Evolutionary conservation across 2,329 filamentous ascomycete species (phyloP), one percentile per base, ranked within the genome.

Genomic region (Aureobasidium vineae): DNA sequence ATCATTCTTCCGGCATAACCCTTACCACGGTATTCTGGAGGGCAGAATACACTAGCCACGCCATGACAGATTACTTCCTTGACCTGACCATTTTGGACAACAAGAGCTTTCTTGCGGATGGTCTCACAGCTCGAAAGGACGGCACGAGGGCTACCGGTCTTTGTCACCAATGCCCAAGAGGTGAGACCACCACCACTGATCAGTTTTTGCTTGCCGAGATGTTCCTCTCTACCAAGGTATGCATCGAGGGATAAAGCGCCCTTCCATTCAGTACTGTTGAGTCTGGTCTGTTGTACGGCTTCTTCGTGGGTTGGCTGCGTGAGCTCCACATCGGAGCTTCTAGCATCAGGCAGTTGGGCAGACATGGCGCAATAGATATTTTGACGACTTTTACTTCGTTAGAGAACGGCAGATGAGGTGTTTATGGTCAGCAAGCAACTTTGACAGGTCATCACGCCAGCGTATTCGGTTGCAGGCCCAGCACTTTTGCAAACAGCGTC

Each of bases 1-100:
- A 93, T 84, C 88, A 95, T 93, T 65, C 88, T 83, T 66, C 84
- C 85, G 0, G 91, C 92, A 77, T 97, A 97, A 23, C 91, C 90
- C 70, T 83, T 84, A 4, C 90, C 88, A 68, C 92, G 80, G 75
- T 84, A 87, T 69, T 85, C 79, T 0, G 86, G 83, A 47, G 86
- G 83, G 2, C 88, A 91, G 76, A 89, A 96, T 15, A 96, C 92
- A 68, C 88, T 91, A 11, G 86, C 90, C 60, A 96, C 84, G 5
- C 90, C 92, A 77, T 96, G 88, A 19, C 86, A 85, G 11, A 86
- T 79, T 2, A 83, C 85, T 53, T 91, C 86, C 65, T 80, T 75
- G 19, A 83, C 76, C 52, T 73, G 71, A 69, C 83, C 82, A 70
- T 81, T 49, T 70, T 70, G 63, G n/a, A 73, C 79, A 1, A 82